These are phyloP conservation scores for Samsoniella hepiali DNA, from an alignment of 2,329 filamentous ascomycete genomes.

Conservation along the genomic window DNA sequence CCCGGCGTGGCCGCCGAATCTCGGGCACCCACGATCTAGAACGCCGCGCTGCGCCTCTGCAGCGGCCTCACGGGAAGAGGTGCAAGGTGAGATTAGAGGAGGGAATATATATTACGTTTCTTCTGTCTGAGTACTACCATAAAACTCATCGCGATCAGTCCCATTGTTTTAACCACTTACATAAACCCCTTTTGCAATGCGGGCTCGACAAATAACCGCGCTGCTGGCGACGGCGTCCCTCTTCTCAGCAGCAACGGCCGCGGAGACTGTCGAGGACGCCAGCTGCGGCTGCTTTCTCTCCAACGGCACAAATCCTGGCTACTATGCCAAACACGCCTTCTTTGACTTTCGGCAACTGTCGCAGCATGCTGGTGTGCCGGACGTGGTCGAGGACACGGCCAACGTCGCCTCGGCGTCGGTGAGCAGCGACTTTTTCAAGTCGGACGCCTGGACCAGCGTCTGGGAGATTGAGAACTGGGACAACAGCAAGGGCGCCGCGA, in stretches of 20 bases:
- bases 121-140: background rate
- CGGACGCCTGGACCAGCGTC: slow-evolving; percentile 31
- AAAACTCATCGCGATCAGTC: background rate
- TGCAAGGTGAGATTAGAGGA: background rate
- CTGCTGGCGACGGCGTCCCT: background rate
- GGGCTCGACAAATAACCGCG: background rate
- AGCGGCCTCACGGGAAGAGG: background rate
- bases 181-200: background rate
- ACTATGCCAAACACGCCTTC: slow-evolving; percentile 46
- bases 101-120: background rate
- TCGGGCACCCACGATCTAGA: slow-evolving; percentile 4
- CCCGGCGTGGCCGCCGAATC: slow-evolving; percentile 3
- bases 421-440: slow-evolving; percentile 40
- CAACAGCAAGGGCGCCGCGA: background rate
- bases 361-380: slow-evolving; percentile 37
- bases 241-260: background rate
- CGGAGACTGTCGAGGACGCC: slow-evolving; percentile 26
- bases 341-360: slow-evolving; percentile 47
- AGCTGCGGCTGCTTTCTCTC: slow-evolving; percentile 48
- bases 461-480: slow-evolving; percentile 31
- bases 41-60: slow-evolving; percentile 10
- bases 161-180: background rate
- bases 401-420: slow-evolving; percentile 28
- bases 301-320: slow-evolving; percentile 42
- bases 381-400: slow-evolving; percentile 29